These are phyloP conservation scores for Colletotrichum sp. DNA, from an alignment of 2,329 filamentous ascomycete genomes.

Conservation along the genomic window DNA sequence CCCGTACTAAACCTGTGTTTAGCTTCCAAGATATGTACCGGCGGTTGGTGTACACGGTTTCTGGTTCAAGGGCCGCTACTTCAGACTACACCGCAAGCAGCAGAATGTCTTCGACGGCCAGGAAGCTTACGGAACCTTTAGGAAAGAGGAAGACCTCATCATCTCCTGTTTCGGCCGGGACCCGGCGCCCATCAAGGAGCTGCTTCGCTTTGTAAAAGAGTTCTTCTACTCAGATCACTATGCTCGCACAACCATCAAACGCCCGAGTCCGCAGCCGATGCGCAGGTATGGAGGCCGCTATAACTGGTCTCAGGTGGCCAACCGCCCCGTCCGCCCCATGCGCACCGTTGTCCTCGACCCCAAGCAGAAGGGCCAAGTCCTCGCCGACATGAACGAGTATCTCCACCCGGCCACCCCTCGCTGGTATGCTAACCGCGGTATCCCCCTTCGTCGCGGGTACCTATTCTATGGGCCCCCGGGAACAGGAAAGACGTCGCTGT, in stretches of 20 bases:
- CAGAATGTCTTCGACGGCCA: slow-evolving; percentile 45
- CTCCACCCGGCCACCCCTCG: slow-evolving; percentile 70
- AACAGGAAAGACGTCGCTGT: slow-evolving; percentile 74
- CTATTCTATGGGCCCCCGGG: slow-evolving; percentile 79
- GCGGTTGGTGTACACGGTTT: slow-evolving; percentile 59
- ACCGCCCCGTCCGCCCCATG: slow-evolving; percentile 73
- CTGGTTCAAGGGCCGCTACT: slow-evolving; percentile 59
- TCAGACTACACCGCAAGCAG: slow-evolving; percentile 50
- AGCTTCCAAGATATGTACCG: slow-evolving; percentile 58
- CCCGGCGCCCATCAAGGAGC: slow-evolving; percentile 58
- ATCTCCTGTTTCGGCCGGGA: slow-evolving; percentile 61
- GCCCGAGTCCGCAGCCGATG: slow-evolving; percentile 32
- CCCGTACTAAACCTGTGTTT: neutral
- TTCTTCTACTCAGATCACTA: slow-evolving; percentile 54
- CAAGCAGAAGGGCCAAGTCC: slow-evolving; percentile 67
- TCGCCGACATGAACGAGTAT: slow-evolving; percentile 80
- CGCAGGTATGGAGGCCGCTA: slow-evolving; percentile 36
- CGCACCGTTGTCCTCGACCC: slow-evolving; percentile 76
- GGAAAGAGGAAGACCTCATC: slow-evolving; percentile 56
- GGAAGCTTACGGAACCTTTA: slow-evolving; percentile 41
- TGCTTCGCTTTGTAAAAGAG: slow-evolving; percentile 59
- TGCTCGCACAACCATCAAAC: slow-evolving; percentile 62
- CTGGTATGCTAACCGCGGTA: slow-evolving; percentile 79
- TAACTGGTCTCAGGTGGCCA: slow-evolving; percentile 62
- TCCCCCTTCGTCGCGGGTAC: slow-evolving; percentile 78